phyloP scores from a whole-genome alignment of 148 eudicot species.

The Camellia japonica region DNA sequence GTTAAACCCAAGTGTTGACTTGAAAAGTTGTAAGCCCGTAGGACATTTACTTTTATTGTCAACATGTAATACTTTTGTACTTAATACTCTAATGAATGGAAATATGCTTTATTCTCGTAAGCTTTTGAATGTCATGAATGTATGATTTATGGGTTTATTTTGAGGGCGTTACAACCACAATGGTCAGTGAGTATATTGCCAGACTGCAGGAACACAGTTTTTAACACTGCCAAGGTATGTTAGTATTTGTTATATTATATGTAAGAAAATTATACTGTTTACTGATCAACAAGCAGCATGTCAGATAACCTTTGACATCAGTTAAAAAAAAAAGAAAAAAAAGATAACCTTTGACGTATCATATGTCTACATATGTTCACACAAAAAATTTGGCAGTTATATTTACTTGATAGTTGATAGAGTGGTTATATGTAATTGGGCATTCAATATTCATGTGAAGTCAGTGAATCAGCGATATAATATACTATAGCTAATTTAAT shows the following conservation, averaged over 20 bases:
- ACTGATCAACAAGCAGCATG: conserved; percentile 4
- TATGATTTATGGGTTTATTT: too few relatives aligned
- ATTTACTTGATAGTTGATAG: background rate
- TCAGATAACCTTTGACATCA: too few relatives aligned
- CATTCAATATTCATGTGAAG: background rate
- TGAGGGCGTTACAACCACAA: too few relatives aligned
- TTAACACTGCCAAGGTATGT: conserved; percentile 86
- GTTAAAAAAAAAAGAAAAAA: too few relatives aligned
- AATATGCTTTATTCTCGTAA: too few relatives aligned
- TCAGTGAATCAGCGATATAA: background rate
- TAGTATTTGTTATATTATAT: background rate
- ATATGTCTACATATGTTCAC: background rate
- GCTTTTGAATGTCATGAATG: too few relatives aligned
- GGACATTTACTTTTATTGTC: too few relatives aligned
- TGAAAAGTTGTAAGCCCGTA: too few relatives aligned
- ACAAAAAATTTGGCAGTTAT: background rate
- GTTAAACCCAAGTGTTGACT: too few relatives aligned
- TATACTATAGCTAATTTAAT: background rate
- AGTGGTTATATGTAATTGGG: background rate
- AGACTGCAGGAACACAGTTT: conserved; percentile 80
- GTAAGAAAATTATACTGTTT: background rate
- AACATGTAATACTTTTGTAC: too few relatives aligned
- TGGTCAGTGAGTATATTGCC: conserved; percentile 88
- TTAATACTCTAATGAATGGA: too few relatives aligned
- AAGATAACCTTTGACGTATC: background rate